Base-by-base conservation (phyloP, 306 rosid species). In the Acmispon strigosus region DNA sequence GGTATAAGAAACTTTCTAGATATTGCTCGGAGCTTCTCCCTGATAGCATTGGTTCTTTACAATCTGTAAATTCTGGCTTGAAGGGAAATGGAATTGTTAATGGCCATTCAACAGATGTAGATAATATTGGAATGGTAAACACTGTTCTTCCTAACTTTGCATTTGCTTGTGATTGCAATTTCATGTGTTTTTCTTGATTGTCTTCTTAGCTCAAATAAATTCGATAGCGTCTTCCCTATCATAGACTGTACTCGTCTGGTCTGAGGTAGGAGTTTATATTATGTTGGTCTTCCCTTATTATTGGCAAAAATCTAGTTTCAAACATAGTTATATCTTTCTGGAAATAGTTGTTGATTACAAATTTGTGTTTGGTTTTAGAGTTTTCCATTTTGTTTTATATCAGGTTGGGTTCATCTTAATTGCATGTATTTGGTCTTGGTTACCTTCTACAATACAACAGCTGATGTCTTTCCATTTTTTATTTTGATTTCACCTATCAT, bases 1-100 rank as follows among this genome's bases (percentile, higher is more conserved):
- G 96, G 62, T 85, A 85, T 74, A 86, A 85, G 82, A 91, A 85
- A 84, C 76, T 91, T 55, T 88, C 92, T 41, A 81, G 79, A 50
- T 91, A 88, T 69, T 90, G 78, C 86, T 80, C 92, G 0, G 97
- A 88, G 66, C 86, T 86, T 70, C 68, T 74, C 63, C 90, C 96
- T 20, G 97, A 88, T 39, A 44, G 54, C 71, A 80, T 74, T 58
- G 73, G 71, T 76, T 63, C 84, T 55, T 55, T 68, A 56, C 92
- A 78, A 62, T 71, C 69, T 5, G 84, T 76, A 20, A 80, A 58
- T 74, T 82, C 82, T 47, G 73, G 78, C 47, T 55, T 63, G 77
- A 90, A 84, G 73, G 73, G 72, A 63, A 83, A 83, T 65, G 85
- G 86, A 53, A 42, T 75, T 58, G 79, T 77, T 39, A 82, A 76